A percentile compares a stretch with the other conserved stretches of the same genome.
These are phyloP conservation scores for Mycena belliarum DNA, from an alignment of 768 basidiomycete species.

Conservation along the genomic window DNA sequence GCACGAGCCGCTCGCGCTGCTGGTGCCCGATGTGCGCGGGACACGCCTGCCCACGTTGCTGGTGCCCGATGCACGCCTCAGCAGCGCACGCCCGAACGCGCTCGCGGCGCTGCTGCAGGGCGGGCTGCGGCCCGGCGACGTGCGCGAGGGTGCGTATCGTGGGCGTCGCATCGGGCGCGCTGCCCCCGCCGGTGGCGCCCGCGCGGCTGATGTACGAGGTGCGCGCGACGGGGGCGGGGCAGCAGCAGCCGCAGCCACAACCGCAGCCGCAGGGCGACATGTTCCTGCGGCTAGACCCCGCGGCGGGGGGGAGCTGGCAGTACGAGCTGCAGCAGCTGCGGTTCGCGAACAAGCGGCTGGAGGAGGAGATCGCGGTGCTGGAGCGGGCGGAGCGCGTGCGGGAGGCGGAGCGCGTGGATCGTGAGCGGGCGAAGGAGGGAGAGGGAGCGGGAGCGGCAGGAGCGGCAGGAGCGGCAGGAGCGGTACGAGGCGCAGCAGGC, in stretches of 20 bases:
- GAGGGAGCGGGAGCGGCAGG: background rate
- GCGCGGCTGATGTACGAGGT: conserved; percentile 18
- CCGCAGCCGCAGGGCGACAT: conserved; percentile 36
- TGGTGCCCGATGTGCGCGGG: no score
- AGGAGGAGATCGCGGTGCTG: conserved; percentile 50
- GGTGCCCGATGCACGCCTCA: conserved; percentile 8
- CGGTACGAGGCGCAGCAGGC: no score
- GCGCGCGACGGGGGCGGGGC: conserved; percentile 2
- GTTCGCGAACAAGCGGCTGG: conserved; percentile 65
- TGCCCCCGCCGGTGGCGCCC: conserved; percentile 13
- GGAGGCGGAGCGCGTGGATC: background rate
- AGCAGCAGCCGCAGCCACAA: no score
- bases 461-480: no score
- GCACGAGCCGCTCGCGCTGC: conserved; percentile 11
- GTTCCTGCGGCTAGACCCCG: conserved; percentile 72
- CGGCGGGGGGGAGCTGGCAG: conserved; percentile 84
- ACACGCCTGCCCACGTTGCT: conserved; percentile 15
- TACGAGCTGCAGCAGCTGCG: conserved; percentile 87
- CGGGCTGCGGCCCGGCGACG: background rate
- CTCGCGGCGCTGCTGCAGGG: conserved; percentile 1
- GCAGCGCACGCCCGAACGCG: background rate
- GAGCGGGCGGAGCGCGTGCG: conserved; percentile 26
- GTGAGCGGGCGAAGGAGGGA: background rate
- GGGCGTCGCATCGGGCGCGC: background rate
- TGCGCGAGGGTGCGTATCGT: background rate